Evolutionary conservation across 371 early-diverging fungal genomes (phyloP), one percentile per base, ranked within the genome.

Genomic region (Circinella umbellata): DNA sequence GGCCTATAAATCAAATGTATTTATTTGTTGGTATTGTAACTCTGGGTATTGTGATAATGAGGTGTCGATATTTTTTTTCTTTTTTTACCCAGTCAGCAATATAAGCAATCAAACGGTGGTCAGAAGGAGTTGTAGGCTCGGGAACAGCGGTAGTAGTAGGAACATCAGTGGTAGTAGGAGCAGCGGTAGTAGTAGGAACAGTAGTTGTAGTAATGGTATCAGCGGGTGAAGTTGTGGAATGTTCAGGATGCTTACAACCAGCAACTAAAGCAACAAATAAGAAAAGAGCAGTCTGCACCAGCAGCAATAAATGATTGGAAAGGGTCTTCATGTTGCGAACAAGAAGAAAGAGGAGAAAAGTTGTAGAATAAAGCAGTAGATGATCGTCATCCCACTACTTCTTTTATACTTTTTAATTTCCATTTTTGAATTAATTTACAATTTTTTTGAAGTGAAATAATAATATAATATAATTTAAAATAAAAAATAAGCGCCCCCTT

Each of bases 41-140:
- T 15, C 11, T 47, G 47, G 15, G 9, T 15, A 15, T 15, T 11
- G 1, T 15, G 15, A 11, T 47, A 11, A 47, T 15, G 47, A 47
- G 11, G 47, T n/a, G 54, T 54, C 27, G 27, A 27, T 27, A 27
- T 27, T 53, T 18, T 42, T 47, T 47, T 15, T 47, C 47, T 47
- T 9, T 5, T 20, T 36, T 37, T 68, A 76, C 83, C 83, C 83
- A 82, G 35, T 82, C 83, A 34, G 75, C 73, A 59, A 80, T 73
- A 54, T 82, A 82, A 6, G 80, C 75, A 34, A 70, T 67, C 35
- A 82, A 17, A 17, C 60, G 34, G 14, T 63, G 36, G 10, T 60
- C 59, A 51, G 51, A 51, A 57, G 57, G 11, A 18, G 57, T 18
- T 6, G 20, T 10, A n/a, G 55, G 34, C 17, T 34, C 18, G 8